Percentiles rank a stretch among this genome's conserved stretches.
Evolutionary conservation across 2,329 filamentous ascomycete genomes (phyloP).

Genomic region (Fusarium longipes): DNA sequence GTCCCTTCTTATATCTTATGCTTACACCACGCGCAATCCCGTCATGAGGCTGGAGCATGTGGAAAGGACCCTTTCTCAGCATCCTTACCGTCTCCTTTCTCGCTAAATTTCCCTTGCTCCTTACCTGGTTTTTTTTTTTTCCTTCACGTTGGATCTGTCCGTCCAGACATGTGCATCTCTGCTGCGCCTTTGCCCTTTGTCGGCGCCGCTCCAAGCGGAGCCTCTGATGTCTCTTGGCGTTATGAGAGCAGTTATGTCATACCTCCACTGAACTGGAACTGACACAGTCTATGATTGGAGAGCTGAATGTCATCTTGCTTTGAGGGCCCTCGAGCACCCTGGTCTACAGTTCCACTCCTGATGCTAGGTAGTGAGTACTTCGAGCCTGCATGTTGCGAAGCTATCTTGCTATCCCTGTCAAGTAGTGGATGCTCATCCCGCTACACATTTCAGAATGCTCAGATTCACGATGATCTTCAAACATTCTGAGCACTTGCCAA

Average conservation of each 20-base stretch:
- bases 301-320: constrained; percentile 49
- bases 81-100: constrained; percentile 1
- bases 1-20: constrained; percentile 25
- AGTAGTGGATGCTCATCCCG: constrained; percentile 40
- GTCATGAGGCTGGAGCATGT: constrained; percentile 37
- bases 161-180: constrained; percentile 30
- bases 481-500: constrained; percentile 37
- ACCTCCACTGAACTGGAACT: constrained; percentile 40
- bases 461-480: constrained; percentile 43
- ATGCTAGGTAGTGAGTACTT: constrained; percentile 39
- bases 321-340: constrained; percentile 38
- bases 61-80: constrained; percentile 16
- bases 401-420: constrained; percentile 28
- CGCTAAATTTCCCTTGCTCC: constrained; percentile 2
- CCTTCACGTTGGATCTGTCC: constrained; percentile 20
- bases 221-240: constrained; percentile 30
- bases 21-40: constrained; percentile 40
- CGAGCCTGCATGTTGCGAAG: constrained; percentile 21
- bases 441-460: constrained; percentile 40
- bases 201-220: constrained; percentile 35
- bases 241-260: constrained; percentile 46
- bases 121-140: not conserved
- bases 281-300: constrained; percentile 42
- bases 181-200: constrained; percentile 38
- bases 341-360: constrained; percentile 30